Evolutionary conservation across 176 grass and related monocot species (phyloP).

Genomic region (Cenchrus fungigraminus): DNA sequence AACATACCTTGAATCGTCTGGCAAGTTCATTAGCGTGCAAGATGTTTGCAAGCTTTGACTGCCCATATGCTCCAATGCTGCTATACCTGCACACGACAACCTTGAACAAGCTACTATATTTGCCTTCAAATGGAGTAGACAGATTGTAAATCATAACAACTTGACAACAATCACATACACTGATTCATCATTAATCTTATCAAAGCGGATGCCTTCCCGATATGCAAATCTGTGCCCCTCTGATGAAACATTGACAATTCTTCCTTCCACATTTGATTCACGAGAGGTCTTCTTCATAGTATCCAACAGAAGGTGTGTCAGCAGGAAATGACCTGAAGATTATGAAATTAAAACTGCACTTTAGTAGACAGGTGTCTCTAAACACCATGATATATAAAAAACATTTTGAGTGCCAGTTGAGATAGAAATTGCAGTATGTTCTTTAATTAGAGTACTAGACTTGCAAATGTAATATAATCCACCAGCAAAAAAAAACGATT

Average conservation of each 20-base stretch:
- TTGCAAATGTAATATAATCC: not conserved
- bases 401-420: not conserved
- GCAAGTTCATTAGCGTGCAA: conserved; percentile 91
- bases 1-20: conserved; percentile 68
- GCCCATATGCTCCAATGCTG: conserved; percentile 77
- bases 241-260: conserved; percentile 90
- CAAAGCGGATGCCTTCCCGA: conserved; percentile 76
- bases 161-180: conserved; percentile 52
- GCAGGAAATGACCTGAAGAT: conserved; percentile 88
- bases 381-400: not conserved
- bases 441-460: not conserved
- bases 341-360: not conserved
- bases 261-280: conserved; percentile 78
- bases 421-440: not conserved
- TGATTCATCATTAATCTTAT: conserved; percentile 77
- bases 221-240: conserved; percentile 75
- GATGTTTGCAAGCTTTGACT: conserved; percentile 93
- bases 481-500: not conserved
- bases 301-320: conserved; percentile 87
- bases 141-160: not conserved
- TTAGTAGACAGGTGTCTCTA: not conserved
- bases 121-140: not conserved
- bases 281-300: conserved; percentile 80
- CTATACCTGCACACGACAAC: conserved; percentile 62
- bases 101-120: conserved; percentile 36